Percentiles rank a stretch among this genome's conserved stretches.
Evolutionary conservation across 352 stramenopile species (phyloP).

Genomic region (Peronospora destructor): DNA sequence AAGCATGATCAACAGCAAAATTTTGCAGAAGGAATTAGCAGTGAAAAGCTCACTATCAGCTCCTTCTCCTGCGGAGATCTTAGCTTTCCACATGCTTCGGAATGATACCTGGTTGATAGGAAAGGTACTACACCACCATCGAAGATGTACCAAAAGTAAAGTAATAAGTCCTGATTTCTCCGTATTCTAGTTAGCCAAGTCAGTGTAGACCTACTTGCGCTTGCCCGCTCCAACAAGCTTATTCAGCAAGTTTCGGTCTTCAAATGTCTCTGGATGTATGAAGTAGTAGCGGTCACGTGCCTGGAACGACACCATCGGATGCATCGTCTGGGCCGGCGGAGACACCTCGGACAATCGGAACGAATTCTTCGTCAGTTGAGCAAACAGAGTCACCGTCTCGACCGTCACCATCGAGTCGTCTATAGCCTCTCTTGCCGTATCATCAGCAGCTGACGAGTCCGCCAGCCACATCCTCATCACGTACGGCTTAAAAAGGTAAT

Average conservation of each 20-base stretch:
- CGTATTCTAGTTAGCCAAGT: neutral
- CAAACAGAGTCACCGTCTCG: slow-evolving; percentile 67
- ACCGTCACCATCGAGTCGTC: slow-evolving; percentile 45
- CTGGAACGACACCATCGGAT: slow-evolving; percentile 82
- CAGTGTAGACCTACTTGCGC: slow-evolving; percentile 10
- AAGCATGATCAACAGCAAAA: slow-evolving; percentile 8
- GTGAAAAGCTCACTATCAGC: neutral
- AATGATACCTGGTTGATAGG: slow-evolving; percentile 46
- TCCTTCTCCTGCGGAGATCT: slow-evolving; percentile 1
- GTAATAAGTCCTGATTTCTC: neutral
- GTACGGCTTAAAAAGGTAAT: slow-evolving; percentile 83
- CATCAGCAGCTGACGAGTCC: neutral
- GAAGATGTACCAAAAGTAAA: slow-evolving; percentile 25
- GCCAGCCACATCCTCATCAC: slow-evolving; percentile 75
- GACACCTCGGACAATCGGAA: slow-evolving; percentile 62
- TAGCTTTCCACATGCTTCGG: slow-evolving; percentile 18
- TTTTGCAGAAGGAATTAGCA: slow-evolving; percentile 32
- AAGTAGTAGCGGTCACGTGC: slow-evolving; percentile 62
- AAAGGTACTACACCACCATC: slow-evolving; percentile 82
- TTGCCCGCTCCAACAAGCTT: slow-evolving; percentile 29
- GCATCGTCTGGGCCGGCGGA: slow-evolving; percentile 53
- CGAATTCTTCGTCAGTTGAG: slow-evolving; percentile 38
- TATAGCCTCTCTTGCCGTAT: slow-evolving; percentile 4
- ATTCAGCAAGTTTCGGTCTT: slow-evolving; percentile 52
- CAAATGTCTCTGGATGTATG: slow-evolving; percentile 69